phyloP scores from a whole-genome alignment of 805 yeast genomes.

The Pachysolen tannophilus region DNA sequence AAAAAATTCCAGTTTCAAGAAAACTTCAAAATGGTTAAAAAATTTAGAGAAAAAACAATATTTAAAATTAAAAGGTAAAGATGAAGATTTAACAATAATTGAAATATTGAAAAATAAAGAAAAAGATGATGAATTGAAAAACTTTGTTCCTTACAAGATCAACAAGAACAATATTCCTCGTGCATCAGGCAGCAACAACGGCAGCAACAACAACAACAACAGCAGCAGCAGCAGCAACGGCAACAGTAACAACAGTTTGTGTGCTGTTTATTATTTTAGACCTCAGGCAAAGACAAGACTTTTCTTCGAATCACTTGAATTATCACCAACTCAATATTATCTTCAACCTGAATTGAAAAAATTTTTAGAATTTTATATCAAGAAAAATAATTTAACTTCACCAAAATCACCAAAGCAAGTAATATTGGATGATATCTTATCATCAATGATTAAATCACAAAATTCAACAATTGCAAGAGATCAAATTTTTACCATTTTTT shows the following conservation, averaged over 20 bases:
- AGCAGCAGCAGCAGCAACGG: conserved; percentile 2
- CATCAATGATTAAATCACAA: conserved; percentile 28
- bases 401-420: conserved; percentile 46
- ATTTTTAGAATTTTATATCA: conserved; percentile 49
- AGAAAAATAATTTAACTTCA: conserved; percentile 40
- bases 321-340: conserved; percentile 26
- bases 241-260: conserved; percentile 15
- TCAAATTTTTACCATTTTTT: conserved; percentile 33
- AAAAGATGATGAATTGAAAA: conserved; percentile 38
- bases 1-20: conserved; percentile 85
- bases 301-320: conserved; percentile 35
- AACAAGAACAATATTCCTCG: conserved; percentile 13
- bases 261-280: conserved; percentile 39
- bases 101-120: conserved; percentile 38
- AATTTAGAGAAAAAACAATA: conserved; percentile 75
- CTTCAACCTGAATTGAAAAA: conserved; percentile 45
- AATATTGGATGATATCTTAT: conserved; percentile 44
- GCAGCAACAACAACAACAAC: no score
- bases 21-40: conserved; percentile 76
- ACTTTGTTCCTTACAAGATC: conserved; percentile 58
- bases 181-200: neutral
- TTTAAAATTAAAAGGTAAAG: conserved; percentile 72
- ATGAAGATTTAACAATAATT: conserved; percentile 63
- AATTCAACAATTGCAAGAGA: conserved; percentile 32
- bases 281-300: conserved; percentile 43